A percentile compares a stretch with the other conserved stretches of the same genome.
phyloP scores from a whole-genome alignment of 129 eudicot genomes.

The Helianthus annuus region DNA sequence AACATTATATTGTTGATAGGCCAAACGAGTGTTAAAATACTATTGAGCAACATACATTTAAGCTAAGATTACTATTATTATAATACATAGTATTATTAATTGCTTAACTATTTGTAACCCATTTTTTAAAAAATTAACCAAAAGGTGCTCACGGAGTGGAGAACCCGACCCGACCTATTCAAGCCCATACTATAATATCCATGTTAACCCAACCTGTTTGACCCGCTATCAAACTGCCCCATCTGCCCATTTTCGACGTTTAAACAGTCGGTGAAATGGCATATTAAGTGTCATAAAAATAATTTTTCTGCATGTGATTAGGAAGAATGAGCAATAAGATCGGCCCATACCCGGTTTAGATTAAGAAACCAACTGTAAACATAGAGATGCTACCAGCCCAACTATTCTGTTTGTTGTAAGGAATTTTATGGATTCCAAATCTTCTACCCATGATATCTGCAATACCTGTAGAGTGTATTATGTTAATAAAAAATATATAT shows the following conservation, averaged over 20 bases:
- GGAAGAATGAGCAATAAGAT: background rate
- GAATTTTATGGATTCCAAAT: conserved; percentile 73
- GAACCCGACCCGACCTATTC: background rate
- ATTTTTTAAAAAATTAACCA: background rate
- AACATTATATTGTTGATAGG: background rate
- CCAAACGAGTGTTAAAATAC: too few relatives aligned
- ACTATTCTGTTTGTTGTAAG: conserved; percentile 78
- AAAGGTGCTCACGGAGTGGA: background rate
- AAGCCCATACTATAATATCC: background rate
- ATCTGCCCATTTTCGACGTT: background rate
- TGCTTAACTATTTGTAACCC: background rate
- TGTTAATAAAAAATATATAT: conserved; percentile 6
- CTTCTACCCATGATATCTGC: conserved; percentile 97
- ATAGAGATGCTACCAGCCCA: conserved; percentile 95
- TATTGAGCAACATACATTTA: background rate
- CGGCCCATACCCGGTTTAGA: conserved; percentile 57
- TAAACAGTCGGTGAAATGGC: background rate
- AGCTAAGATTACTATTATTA: background rate
- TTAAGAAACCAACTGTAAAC: conserved; percentile 77
- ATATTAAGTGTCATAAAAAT: background rate
- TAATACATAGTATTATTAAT: background rate
- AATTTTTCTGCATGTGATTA: too few relatives aligned
- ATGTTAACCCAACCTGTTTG: background rate
- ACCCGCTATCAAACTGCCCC: background rate
- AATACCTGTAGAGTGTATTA: conserved; percentile 47